Evolutionary conservation across 495 filamentous ascomycete genomes (phyloP).

Genomic region (Neurospora sp.): DNA sequence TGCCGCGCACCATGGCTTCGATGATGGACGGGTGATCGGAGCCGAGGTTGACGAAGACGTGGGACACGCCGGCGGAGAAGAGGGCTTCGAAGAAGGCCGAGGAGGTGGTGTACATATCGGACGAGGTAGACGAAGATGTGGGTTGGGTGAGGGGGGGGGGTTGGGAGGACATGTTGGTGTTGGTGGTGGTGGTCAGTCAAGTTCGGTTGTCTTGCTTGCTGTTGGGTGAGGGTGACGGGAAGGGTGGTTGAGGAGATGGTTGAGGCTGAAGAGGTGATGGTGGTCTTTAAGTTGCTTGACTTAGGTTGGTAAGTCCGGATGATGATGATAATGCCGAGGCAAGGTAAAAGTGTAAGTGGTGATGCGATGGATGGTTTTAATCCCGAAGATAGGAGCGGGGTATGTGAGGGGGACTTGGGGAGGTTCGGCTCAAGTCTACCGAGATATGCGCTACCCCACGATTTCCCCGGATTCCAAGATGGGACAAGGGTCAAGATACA

Average conservation of each 20-base stretch:
- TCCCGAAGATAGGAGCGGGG: not conserved
- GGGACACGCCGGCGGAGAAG: conserved; percentile 81
- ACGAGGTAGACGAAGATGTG: not conserved
- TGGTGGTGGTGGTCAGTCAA: not conserved
- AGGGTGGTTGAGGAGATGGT: not conserved
- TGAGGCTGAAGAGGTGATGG: not conserved
- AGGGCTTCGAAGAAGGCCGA: conserved; percentile 91
- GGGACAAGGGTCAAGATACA: not conserved
- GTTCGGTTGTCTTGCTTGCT: not conserved
- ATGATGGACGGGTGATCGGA: conserved; percentile 90
- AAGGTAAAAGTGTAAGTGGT: not conserved
- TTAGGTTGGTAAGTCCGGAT: not conserved
- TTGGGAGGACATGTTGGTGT: not conserved
- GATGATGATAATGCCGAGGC: not conserved
- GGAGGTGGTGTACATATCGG: conserved; percentile 38
- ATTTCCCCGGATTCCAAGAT: not conserved
- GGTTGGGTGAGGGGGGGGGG: not conserved
- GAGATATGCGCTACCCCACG: not conserved
- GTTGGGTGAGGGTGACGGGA: not conserved
- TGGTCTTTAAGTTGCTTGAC: not conserved
- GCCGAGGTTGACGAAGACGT: conserved; percentile 91
- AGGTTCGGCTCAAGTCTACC: not conserved
- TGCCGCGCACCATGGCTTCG: conserved; percentile 91
- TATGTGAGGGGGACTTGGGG: not conserved
- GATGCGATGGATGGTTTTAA: not conserved